These are phyloP conservation scores for Amanita fuliginea DNA, from an alignment of 768 basidiomycete genomes.

Conservation along the genomic window DNA sequence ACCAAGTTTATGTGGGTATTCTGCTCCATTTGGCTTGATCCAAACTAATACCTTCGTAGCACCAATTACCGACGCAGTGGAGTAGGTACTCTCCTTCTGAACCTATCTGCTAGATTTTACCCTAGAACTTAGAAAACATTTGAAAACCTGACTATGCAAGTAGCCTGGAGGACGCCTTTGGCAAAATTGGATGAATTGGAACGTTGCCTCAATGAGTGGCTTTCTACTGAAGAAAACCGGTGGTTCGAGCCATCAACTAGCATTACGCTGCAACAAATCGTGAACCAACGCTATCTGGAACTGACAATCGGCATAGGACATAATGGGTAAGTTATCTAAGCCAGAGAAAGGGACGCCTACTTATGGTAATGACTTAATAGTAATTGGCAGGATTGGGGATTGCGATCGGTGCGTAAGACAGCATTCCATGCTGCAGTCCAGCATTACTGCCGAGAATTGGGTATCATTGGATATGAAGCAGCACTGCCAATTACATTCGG, in stretches of 20 bases:
- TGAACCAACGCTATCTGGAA: slow-evolving; percentile 55
- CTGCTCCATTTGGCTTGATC: background rate
- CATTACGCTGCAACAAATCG: slow-evolving; percentile 51
- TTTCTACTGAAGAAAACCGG: slow-evolving; percentile 67
- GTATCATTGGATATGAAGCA: slow-evolving; percentile 49
- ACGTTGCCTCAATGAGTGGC: slow-evolving; percentile 59
- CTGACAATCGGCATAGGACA: slow-evolving; percentile 56
- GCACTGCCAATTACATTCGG: slow-evolving; percentile 48
- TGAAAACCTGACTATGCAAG: slow-evolving; percentile 57
- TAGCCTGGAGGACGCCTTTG: slow-evolving; percentile 67
- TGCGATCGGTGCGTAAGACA: slow-evolving; percentile 50
- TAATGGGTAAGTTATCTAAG: slow-evolving; percentile 27
- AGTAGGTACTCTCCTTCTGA: slow-evolving; percentile 21
- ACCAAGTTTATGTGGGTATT: slow-evolving; percentile 59
- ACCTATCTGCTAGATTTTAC: slow-evolving; percentile 7
- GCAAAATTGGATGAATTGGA: slow-evolving; percentile 64
- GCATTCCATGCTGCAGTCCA: slow-evolving; percentile 75
- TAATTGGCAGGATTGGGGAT: slow-evolving; percentile 43
- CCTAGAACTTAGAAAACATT: slow-evolving; percentile 43
- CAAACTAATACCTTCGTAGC: slow-evolving; percentile 20
- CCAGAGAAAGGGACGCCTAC: background rate
- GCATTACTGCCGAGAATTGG: slow-evolving; percentile 59
- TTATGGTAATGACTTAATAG: slow-evolving; percentile 7
- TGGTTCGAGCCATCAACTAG: slow-evolving; percentile 67
- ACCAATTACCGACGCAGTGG: slow-evolving; percentile 67